Evolutionary conservation across 2,329 filamentous ascomycete species (phyloP).

Genomic region (Elsinoe ampelina): DNA sequence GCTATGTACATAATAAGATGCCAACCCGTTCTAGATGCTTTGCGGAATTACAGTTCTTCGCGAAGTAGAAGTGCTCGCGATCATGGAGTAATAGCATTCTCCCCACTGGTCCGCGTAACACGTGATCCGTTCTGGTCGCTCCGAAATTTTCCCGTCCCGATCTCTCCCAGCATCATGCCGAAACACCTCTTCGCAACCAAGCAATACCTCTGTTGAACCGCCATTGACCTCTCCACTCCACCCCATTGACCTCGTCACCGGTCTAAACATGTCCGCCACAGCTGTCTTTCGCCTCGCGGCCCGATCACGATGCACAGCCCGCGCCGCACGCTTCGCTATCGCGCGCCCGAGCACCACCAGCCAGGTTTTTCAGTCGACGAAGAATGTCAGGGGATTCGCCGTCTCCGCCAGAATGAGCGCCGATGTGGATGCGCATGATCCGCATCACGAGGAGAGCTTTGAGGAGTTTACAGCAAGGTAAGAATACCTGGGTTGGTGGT

Average conservation of each 20-base stretch:
- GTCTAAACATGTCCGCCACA: constrained; percentile 6
- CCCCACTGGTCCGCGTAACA: background rate
- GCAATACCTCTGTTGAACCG: background rate
- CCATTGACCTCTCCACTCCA: constrained; percentile 13
- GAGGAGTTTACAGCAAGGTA: constrained; percentile 99
- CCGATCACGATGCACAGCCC: constrained; percentile 1
- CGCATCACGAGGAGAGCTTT: constrained; percentile 89
- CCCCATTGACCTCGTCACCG: background rate
- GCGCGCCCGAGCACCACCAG: background rate
- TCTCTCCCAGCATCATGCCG: constrained; percentile 4
- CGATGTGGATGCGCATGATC: constrained; percentile 34
- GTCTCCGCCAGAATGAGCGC: constrained; percentile 33
- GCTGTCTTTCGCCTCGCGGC: constrained; percentile 11
- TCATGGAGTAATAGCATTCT: background rate
- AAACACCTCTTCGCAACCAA: background rate
- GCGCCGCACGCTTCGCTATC: constrained; percentile 3
- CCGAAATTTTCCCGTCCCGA: constrained; percentile 11
- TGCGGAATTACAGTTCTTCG: background rate
- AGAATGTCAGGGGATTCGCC: constrained; percentile 35
- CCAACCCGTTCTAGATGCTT: too few species aligned
- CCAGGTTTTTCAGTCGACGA: constrained; percentile 5
- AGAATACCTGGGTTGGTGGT: constrained; percentile 23
- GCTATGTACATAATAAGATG: too few species aligned
- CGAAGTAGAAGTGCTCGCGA: background rate
- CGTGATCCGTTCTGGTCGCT: background rate